Base-by-base conservation (phyloP, 2,329 filamentous ascomycete genomes). In the Eurotiales sp. region DNA sequence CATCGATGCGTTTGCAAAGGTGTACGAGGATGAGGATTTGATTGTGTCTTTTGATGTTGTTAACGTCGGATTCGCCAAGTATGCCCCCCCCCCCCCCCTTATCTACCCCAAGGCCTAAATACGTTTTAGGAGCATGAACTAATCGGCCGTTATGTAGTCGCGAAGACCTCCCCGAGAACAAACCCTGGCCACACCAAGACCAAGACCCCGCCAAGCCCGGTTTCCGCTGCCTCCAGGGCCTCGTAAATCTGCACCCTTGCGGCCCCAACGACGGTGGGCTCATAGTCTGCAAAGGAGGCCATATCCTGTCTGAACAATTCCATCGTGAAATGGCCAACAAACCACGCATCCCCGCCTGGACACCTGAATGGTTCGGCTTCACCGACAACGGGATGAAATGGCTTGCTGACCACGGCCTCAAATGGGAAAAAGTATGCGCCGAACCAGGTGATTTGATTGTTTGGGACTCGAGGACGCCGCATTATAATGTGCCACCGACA, bases 391-490 rank as follows among this genome's bases (percentile, higher is more conserved):
- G 75, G 45, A 59, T 74, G 17, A 60, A 69, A 36, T 75, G 72
- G 71, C 74, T 74, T 45, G 52, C 68, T 36, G 60, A 66, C 10
- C 59, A 60, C 1, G 72, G 72, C 0, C 71, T 66, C 55, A 62
- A 67, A 50, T 50, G 68, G 12, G 39, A 67, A 32, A 76, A 76
- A 60, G 58, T 75, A 4, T 60, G 64, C 45, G 60, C 67, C n/a
- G 72, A 71, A 14, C 67, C 71, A 11, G 72, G 73, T 4, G 72
- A 75, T 50, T 59, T 76, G 53, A 65, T 76, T 3, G 60, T 76
- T 8, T 75, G 73, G 74, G 74, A 76, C 53, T 72, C 70, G 7
- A 61, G 76, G 3, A 73, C 72, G 0, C 70, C 77, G 45, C 76
- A 79, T 58, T 77, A 72, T 55, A 67, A 64, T 41, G 51, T 57